These are phyloP conservation scores for Castanea sativa DNA, from an alignment of 306 rosid genomes.

Conservation along the genomic window DNA sequence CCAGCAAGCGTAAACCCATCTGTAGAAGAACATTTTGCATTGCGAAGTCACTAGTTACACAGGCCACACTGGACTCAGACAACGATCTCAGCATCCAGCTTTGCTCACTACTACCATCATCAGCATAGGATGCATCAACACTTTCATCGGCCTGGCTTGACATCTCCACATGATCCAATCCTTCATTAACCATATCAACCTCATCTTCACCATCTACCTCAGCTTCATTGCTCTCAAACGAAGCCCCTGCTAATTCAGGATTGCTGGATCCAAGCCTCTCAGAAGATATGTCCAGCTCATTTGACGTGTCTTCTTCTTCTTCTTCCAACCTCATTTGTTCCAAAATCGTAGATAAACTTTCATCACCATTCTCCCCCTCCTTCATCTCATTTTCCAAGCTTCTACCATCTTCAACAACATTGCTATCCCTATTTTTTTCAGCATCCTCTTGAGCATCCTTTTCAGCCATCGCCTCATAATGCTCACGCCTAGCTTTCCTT, in stretches of 20 bases:
- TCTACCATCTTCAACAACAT: conserved; percentile 31
- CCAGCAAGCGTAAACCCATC: conserved; percentile 91
- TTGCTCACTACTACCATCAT: conserved; percentile 76
- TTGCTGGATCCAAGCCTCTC: conserved; percentile 16
- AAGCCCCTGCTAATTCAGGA: not conserved
- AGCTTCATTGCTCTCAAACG: conserved; percentile 14
- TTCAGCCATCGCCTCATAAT: conserved; percentile 40
- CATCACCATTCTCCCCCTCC: conserved; percentile 38
- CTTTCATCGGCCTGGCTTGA: conserved; percentile 58
- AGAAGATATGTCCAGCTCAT: conserved; percentile 13
- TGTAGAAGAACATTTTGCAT: conserved; percentile 97
- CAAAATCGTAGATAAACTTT: conserved; percentile 39
- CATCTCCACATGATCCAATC: conserved; percentile 43
- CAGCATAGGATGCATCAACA: conserved; percentile 49
- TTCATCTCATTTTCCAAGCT: conserved; percentile 24
- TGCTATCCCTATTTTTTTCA: conserved; percentile 28
- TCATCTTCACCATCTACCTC: conserved; percentile 32
- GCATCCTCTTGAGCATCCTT: conserved; percentile 43
- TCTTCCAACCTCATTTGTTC: conserved; percentile 55
- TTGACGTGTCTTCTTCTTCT: conserved; percentile 37
- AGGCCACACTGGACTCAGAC: conserved; percentile 92
- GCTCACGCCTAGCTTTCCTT: conserved; percentile 77
- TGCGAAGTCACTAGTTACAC: conserved; percentile 89
- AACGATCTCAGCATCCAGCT: conserved; percentile 90
- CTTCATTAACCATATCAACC: conserved; percentile 27